Evolutionary conservation across 257 asterid species (phyloP).

Genomic region (Solanum piurae): DNA sequence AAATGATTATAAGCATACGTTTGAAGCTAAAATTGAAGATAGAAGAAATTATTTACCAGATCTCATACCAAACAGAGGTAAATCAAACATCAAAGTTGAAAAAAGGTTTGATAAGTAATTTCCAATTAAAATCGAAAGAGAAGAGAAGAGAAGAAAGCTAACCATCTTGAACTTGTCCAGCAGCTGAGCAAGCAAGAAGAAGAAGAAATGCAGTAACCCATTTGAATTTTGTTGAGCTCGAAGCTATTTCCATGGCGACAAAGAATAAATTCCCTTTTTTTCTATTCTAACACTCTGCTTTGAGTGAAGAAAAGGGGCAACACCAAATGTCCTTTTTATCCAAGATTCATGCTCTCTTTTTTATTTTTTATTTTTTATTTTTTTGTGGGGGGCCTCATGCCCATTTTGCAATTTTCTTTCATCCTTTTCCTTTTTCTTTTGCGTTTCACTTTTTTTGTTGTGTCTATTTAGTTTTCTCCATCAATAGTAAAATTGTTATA

Average conservation of each 20-base stretch:
- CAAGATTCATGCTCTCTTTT: neutral
- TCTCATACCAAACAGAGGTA: neutral
- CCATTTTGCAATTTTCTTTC: neutral
- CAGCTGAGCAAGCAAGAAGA: slow-evolving; percentile 10
- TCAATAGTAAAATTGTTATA: neutral
- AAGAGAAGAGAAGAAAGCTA: neutral
- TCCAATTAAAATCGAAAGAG: neutral
- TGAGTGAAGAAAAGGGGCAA: neutral
- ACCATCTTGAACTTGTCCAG: slow-evolving; percentile 34
- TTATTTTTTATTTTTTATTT: neutral
- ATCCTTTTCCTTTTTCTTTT: neutral
- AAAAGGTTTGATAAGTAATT: neutral
- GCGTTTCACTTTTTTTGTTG: no score
- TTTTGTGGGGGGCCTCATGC: neutral
- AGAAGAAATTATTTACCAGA: neutral
- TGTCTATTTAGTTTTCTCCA: neutral
- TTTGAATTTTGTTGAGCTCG: slow-evolving; percentile 21
- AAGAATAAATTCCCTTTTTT: neutral
- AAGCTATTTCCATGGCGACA: slow-evolving; percentile 17
- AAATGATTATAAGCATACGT: neutral
- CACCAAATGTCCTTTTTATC: neutral
- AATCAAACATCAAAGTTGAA: neutral
- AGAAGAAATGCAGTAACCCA: slow-evolving; percentile 7
- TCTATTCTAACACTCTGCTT: neutral
- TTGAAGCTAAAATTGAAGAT: neutral